Conservation (phyloP, 148 eudicot genomes). For the Diospyros kaki region DNA sequence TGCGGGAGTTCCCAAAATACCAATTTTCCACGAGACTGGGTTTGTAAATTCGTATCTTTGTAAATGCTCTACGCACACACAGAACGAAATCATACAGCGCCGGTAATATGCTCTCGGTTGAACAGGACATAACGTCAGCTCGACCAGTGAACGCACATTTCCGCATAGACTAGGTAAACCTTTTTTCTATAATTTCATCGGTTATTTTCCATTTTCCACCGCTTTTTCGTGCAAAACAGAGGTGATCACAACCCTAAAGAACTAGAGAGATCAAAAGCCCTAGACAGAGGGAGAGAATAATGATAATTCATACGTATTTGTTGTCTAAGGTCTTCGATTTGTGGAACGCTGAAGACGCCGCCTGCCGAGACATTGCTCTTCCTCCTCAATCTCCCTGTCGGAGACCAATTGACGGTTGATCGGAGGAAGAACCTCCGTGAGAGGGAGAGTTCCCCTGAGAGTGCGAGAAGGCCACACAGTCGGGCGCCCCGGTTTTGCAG, state of each 20-base stretch:
- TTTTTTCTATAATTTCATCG: background rate
- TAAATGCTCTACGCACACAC: background rate
- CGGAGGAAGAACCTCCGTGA: too few species aligned
- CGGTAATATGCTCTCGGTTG: too few species aligned
- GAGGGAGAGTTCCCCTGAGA: too few species aligned
- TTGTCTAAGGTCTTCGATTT: conserved; percentile 94
- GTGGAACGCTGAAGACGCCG: conserved; percentile 55
- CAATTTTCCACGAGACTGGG: background rate
- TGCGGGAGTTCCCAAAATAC: background rate
- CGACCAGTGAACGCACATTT: too few species aligned
- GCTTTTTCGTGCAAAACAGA: background rate
- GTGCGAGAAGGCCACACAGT: too few species aligned
- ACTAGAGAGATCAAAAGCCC: background rate
- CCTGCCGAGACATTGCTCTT: conserved; percentile 67
- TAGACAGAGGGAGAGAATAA: background rate
- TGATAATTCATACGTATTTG: conserved; percentile 65
- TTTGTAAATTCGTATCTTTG: background rate
- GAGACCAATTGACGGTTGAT: too few species aligned
- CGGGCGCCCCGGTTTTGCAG: too few species aligned
- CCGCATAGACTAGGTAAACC: background rate
- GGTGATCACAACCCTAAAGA: background rate
- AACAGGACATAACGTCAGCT: too few species aligned
- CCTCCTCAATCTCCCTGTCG: background rate
- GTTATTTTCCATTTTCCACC: background rate
- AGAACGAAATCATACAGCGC: too few species aligned